These are phyloP conservation scores for Chaetomium globosum DNA, from an alignment of 2,329 filamentous ascomycete species.

Conservation along the genomic window DNA sequence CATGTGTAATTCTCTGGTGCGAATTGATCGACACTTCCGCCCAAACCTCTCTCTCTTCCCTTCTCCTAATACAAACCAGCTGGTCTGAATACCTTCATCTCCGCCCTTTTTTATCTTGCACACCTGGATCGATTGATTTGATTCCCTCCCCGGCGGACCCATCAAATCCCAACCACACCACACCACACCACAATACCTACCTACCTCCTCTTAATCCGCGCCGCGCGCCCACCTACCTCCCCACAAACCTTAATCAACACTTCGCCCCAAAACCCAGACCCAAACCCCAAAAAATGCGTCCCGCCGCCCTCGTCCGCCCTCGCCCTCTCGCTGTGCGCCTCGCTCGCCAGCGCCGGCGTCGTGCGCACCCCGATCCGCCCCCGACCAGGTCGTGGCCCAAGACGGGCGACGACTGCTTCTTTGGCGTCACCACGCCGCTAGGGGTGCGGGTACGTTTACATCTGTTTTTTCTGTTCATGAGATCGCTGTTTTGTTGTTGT, in stretches of 20 bases:
- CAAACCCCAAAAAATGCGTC: constrained; percentile 47
- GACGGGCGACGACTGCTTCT: constrained; percentile 55
- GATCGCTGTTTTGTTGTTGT: no score
- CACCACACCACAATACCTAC: background rate
- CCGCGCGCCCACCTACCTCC: no score
- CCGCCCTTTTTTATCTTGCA: background rate
- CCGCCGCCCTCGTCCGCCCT: constrained; percentile 40
- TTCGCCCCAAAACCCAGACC: background rate
- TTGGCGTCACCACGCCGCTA: constrained; percentile 58
- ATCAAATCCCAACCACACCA: background rate
- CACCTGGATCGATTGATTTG: background rate
- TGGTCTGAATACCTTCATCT: constrained; percentile 29
- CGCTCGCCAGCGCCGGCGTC: constrained; percentile 55
- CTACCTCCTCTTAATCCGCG: background rate
- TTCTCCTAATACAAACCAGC: constrained; percentile 17
- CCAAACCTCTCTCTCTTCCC: background rate
- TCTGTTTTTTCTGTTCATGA: no score
- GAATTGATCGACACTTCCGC: constrained; percentile 8
- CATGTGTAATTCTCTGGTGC: constrained; percentile 1
- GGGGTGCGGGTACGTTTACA: constrained; percentile 59
- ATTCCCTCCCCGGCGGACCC: background rate
- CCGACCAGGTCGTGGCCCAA: constrained; percentile 57
- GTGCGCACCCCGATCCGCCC: constrained; percentile 57
- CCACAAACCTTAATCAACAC: background rate
- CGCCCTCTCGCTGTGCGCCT: constrained; percentile 49